Evolutionary conservation across 176 grass and related monocot species (phyloP).

Genomic region (barley (Hordeum vulgare)): DNA sequence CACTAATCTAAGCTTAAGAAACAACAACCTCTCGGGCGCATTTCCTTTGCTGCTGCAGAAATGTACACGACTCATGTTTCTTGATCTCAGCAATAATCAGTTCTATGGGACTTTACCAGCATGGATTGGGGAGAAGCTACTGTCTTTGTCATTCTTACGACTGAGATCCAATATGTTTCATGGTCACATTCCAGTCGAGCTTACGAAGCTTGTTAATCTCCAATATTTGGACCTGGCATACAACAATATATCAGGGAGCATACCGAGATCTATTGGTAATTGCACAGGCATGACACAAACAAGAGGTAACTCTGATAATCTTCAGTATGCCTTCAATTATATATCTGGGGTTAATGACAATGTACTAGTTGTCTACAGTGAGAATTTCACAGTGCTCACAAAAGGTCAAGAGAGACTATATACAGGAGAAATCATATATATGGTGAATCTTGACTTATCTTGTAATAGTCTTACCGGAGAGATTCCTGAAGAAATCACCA

Average conservation of each 20-base stretch:
- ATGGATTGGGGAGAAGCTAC: slow-evolving; percentile 4
- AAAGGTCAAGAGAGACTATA: slow-evolving; percentile 14
- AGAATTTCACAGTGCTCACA: not conserved
- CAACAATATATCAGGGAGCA: slow-evolving; percentile 18
- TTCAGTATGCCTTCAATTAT: not conserved
- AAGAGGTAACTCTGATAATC: not conserved
- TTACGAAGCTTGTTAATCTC: not conserved
- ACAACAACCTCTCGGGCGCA: not conserved
- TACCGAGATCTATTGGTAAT: slow-evolving; percentile 3
- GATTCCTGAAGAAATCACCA: not conserved
- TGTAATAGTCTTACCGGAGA: slow-evolving; percentile 1
- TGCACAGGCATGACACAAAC: not conserved
- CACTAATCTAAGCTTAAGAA: not conserved
- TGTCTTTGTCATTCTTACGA: not conserved
- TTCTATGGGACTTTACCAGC: not conserved
- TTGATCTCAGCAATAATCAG: not conserved
- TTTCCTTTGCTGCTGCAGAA: not conserved
- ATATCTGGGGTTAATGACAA: too few relatives aligned
- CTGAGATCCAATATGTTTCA: slow-evolving; percentile 27
- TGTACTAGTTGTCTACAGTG: accelerated
- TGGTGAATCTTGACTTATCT: slow-evolving; percentile 30
- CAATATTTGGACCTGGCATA: slow-evolving; percentile 5
- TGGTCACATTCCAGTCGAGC: slow-evolving; percentile 20
- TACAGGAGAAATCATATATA: not conserved
- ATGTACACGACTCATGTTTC: not conserved